Evolutionary conservation across 352 stramenopile species (phyloP).

Genomic region (Phytopythium mirpurense): DNA sequence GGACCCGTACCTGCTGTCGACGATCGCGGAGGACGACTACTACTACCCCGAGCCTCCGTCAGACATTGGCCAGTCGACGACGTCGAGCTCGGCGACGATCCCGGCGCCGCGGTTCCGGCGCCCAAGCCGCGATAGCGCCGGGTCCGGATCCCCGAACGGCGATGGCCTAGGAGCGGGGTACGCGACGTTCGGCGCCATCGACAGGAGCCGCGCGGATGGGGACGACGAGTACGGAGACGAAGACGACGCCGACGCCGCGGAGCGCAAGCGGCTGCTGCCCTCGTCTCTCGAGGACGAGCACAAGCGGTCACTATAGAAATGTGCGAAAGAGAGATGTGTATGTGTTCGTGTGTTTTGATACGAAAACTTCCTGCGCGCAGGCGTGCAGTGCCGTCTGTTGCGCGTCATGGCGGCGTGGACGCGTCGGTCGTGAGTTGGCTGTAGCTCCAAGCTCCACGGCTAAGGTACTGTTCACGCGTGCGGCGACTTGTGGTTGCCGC

Average conservation of each 20-base stretch:
- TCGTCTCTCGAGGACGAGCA: slow-evolving; percentile 15
- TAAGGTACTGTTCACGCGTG: too few relatives aligned
- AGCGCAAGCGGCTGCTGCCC: slow-evolving; percentile 22
- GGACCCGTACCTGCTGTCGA: slow-evolving; percentile 64
- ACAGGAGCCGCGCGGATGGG: not conserved
- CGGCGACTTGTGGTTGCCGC: not conserved
- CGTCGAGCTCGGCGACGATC: slow-evolving; percentile 32
- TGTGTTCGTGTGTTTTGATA: not conserved
- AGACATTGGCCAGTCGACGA: slow-evolving; percentile 22
- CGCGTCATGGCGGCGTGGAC: too few relatives aligned
- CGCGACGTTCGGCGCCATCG: not conserved
- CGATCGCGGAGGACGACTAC: slow-evolving; percentile 51
- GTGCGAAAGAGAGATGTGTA: not conserved
- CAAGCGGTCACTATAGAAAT: slow-evolving; percentile 42
- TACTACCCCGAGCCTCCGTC: slow-evolving; percentile 26
- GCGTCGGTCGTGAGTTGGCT: too few relatives aligned
- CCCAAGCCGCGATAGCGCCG: slow-evolving; percentile 31
- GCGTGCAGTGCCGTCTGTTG: too few relatives aligned
- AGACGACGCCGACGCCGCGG: slow-evolving; percentile 9
- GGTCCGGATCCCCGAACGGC: slow-evolving; percentile 9
- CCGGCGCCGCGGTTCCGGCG: slow-evolving; percentile 17
- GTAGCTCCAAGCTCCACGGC: too few relatives aligned
- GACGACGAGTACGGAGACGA: slow-evolving; percentile 19
- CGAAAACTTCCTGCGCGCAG: too few relatives aligned
- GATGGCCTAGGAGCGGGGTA: slow-evolving; percentile 4